Evolutionary conservation across 208 protist genomes (phyloP), one percentile per base, ranked within the genome.

Genomic region (Novymonas esmeraldas): DNA sequence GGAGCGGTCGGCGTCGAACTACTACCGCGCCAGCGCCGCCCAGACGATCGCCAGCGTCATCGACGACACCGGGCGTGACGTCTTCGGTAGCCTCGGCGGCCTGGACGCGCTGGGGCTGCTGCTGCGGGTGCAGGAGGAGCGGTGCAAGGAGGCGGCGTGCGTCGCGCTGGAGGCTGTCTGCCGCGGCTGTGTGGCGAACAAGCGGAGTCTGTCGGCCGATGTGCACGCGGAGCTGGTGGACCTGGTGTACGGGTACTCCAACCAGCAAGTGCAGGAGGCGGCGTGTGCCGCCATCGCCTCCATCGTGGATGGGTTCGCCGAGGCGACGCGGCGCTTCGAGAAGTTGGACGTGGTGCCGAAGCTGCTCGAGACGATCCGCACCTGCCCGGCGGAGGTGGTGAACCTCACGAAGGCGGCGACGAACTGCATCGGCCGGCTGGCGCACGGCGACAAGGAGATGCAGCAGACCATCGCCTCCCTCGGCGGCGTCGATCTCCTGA

Each of bases 211-310:
- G 34, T 14, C 80, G 5, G 29, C 79, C 22, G 67, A 70, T 31
- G 87, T 93, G 22, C 93, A 92, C 67, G 74, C 68, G 33, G 78
- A 82, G 61, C 74, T 97, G 10, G 87, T 88, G 6, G 83, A 93
- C 7, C 73, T 97, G 39, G 90, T 97, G 62, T 89, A 94, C 69
- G 84, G 82, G 50, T 93, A 97, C 60, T 83, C 92, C 13, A 94
- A 95, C 60, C 92, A 97, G 73, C 92, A 97, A 78, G 92, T 97
- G 58, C 87, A 95, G 70, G 92, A 97, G 76, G 89, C 85, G 18
- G 89, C 92, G 31, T 97, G 92, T 62, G 73, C 85, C 20, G 87
- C 89, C 1, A 80, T 97, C n/a, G 92, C 89, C 24, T 71, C 87
- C 6, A 92, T 95, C 59, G 92, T 93, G 0, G 89, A 97, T 68